Evolutionary conservation across 2,329 filamentous ascomycete genomes (phyloP).

Genomic region (Orbilia blumenaviensis): DNA sequence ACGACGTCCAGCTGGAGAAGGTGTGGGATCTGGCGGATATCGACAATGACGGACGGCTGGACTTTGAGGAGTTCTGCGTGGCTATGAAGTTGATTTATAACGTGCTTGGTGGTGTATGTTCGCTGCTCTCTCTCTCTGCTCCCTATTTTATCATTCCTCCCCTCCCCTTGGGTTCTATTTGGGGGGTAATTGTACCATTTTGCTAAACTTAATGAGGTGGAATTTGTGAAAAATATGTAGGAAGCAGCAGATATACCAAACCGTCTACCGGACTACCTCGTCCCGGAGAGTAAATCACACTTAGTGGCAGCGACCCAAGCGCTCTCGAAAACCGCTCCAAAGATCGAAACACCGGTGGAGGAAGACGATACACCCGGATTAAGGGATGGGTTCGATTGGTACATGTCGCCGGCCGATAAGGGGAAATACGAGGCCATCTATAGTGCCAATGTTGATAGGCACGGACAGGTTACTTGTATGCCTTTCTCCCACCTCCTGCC

Average conservation of each 20-base stretch:
- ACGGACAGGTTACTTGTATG: conserved; percentile 83
- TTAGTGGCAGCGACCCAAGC: conserved; percentile 84
- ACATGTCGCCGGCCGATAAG: conserved; percentile 93
- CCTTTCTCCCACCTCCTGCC: too few species aligned
- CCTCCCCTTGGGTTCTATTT: neutral
- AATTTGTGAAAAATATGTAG: conserved; percentile 63
- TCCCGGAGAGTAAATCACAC: conserved; percentile 93
- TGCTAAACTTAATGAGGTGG: too few species aligned
- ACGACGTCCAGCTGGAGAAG: conserved; percentile 86
- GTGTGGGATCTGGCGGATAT: conserved; percentile 98
- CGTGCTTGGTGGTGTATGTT: conserved; percentile 85
- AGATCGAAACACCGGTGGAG: conserved; percentile 82
- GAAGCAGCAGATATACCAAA: conserved; percentile 90
- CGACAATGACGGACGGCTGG: conserved; percentile 94
- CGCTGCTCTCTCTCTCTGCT: neutral
- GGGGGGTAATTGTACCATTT: neutral
- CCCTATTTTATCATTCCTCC: neutral
- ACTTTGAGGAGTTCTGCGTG: conserved; percentile 99
- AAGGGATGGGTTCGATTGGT: conserved; percentile 99
- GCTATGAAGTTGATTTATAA: conserved; percentile 99
- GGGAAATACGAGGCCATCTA: conserved; percentile 98
- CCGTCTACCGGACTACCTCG: conserved; percentile 90
- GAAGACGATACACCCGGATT: conserved; percentile 80
- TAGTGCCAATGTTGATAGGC: conserved; percentile 84
- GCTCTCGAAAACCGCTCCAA: conserved; percentile 78